Base-by-base conservation (phyloP, 2,329 filamentous ascomycete species). In the Sporothrix sp. region DNA sequence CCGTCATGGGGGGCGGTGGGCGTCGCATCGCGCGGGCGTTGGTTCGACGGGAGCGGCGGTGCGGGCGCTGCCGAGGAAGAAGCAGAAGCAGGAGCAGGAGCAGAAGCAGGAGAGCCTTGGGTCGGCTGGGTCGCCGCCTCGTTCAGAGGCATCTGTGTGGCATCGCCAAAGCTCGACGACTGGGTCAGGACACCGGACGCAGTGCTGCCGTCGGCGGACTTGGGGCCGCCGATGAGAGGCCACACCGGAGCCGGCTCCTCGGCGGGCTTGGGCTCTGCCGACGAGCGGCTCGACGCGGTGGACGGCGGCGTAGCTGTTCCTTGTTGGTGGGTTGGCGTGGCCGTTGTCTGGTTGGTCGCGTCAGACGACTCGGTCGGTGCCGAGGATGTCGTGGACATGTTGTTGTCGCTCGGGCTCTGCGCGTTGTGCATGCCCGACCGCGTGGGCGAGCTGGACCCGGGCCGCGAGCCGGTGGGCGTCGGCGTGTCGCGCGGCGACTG, bases 381-480 rank as follows among this genome's bases (percentile, higher is more conserved):
- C 50, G 35, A 51, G 23, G 58, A 54, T n/a, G 52, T 48, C n/a
- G 44, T 46, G 4, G 53, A 52, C 21, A 42, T 23, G 14, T 52
- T 50, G 32, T 51, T 55, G 42, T 53, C 51, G 39, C 47, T 46
- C 4, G 36, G 14, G 35, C 46, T 50, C 33, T 48, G 48, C 0
- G 37, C 28, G 16, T 36, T 48, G 35, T 48, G 46, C 14, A 44
- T 40, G 33, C 25, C 33, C 20, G 35, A 35, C 4, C 20, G 35
- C 14, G 38, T 20, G 3, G 48, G 51, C 33, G 51, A 53, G 30
- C 27, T 35, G 25, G 28, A 3, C 16, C 53, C 35, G 59, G 56
- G 8, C 62, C 61, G 11, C 56, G 60, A 7, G 14, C 18, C 14
- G 6, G 18, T 10, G 25, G 6, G 6, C 10, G 25, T 28, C 25